Evolutionary conservation across 768 basidiomycete species (phyloP).

Genomic region (Trametes cinnabarina): DNA sequence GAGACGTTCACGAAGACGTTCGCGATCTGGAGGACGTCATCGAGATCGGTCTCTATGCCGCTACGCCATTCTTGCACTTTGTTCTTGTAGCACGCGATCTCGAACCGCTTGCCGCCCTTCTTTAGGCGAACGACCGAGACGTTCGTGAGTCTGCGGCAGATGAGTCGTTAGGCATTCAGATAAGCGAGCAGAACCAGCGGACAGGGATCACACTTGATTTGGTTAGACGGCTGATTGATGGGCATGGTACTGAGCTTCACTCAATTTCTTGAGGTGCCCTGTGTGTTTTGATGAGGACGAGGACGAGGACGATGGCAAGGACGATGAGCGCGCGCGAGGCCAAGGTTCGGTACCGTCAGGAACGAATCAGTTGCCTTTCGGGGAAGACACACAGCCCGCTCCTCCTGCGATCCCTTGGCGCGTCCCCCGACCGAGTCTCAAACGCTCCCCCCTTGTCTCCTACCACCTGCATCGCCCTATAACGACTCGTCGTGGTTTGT

Average conservation of each 20-base stretch:
- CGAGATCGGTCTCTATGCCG: slow-evolving; percentile 89
- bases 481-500: neutral
- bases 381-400: slow-evolving; percentile 7
- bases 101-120: slow-evolving; percentile 97
- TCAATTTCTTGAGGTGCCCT: too few species aligned
- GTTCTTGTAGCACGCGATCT: slow-evolving; percentile 99
- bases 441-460: neutral
- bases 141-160: slow-evolving; percentile 77
- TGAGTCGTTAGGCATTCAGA: slow-evolving; percentile 13
- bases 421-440: neutral
- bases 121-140: slow-evolving; percentile 94
- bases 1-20: slow-evolving; percentile 96
- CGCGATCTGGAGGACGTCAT: slow-evolving; percentile 94
- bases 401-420: slow-evolving; percentile 13
- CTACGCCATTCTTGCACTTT: slow-evolving; percentile 96
- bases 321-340: slow-evolving; percentile 1
- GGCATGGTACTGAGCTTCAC: slow-evolving; percentile 32
- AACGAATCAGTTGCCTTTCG: slow-evolving; percentile 7
- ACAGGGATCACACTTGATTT: slow-evolving; percentile 67
- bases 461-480: neutral
- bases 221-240: slow-evolving; percentile 85
- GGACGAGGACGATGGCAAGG: neutral
- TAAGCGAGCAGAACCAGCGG: neutral
- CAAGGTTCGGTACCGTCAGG: slow-evolving; percentile 9
- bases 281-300: neutral